These are phyloP conservation scores for Phyllosticta ampelicida DNA, from an alignment of 2,329 filamentous ascomycete genomes.

Conservation along the genomic window DNA sequence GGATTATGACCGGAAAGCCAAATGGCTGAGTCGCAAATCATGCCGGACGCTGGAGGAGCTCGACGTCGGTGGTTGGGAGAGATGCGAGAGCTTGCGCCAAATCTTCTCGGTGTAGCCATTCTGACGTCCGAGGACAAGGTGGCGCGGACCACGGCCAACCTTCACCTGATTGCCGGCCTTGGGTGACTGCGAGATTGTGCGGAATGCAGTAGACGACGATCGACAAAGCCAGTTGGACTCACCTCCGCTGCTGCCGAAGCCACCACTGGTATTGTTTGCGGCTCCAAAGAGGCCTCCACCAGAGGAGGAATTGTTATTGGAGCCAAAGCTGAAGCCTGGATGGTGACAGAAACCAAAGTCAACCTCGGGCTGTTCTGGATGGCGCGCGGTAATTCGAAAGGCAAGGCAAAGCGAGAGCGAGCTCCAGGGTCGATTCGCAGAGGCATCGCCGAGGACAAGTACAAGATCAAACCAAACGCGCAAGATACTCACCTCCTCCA, in stretches of 20 bases:
- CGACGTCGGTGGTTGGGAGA: background rate
- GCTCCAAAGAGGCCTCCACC: conserved; percentile 17
- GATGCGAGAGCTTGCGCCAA: background rate
- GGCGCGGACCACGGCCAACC: background rate
- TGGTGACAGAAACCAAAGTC: conserved; percentile 25
- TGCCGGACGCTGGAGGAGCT: background rate
- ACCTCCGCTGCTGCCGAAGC: conserved; percentile 20
- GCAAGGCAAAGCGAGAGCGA: conserved; percentile 5
- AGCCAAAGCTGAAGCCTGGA: conserved; percentile 30
- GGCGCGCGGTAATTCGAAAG: conserved; percentile 13
- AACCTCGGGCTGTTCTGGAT: conserved; percentile 14
- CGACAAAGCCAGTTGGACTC: conserved; percentile 5
- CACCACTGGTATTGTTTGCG: conserved; percentile 16
- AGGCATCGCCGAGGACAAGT: conserved; percentile 6
- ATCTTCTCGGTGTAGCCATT: background rate
- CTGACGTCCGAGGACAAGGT: background rate
- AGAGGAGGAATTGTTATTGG: conserved; percentile 19
- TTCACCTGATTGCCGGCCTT: background rate
- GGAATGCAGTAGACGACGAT: background rate
- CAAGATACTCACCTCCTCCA: conserved; percentile 8
- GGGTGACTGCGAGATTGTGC: background rate
- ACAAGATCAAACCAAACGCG: background rate
- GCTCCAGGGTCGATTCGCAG: conserved; percentile 11
- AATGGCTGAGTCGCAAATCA: background rate
- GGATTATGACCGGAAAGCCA: background rate